These are phyloP conservation scores for Exophiala alcalophila DNA, from an alignment of 2,329 filamentous ascomycete genomes.

Conservation along the genomic window DNA sequence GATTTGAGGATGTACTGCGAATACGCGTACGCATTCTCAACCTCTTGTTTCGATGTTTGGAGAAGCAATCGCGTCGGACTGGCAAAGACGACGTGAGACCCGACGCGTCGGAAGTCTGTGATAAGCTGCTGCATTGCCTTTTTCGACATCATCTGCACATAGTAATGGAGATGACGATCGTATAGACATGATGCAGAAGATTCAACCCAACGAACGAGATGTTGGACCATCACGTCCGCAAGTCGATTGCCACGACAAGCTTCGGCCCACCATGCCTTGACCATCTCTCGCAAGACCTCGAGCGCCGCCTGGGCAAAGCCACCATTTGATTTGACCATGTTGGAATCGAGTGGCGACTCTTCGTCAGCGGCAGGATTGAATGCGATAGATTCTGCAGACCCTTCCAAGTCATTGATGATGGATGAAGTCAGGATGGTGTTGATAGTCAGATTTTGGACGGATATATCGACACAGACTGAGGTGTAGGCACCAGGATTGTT, in stretches of 20 bases:
- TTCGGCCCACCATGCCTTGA: constrained; percentile 97
- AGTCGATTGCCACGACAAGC: constrained; percentile 86
- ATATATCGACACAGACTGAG: constrained; percentile 92
- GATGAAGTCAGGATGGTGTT: constrained; percentile 97
- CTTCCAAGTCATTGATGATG: constrained; percentile 93
- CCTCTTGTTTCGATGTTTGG: constrained; percentile 94
- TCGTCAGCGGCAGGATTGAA: constrained; percentile 75
- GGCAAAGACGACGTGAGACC: constrained; percentile 93
- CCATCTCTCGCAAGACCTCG: constrained; percentile 91
- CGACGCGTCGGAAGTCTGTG: constrained; percentile 91
- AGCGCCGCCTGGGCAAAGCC: constrained; percentile 92
- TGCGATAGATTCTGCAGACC: constrained; percentile 71
- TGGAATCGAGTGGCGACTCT: constrained; percentile 58
- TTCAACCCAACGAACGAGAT: constrained; percentile 95
- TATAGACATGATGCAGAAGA: constrained; percentile 92
- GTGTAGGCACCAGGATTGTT: constrained; percentile 93
- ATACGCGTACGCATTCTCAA: constrained; percentile 95
- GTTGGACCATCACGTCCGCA: constrained; percentile 96
- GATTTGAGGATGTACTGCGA: constrained; percentile 97
- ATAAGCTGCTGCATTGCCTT: constrained; percentile 97
- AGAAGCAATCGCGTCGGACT: constrained; percentile 83
- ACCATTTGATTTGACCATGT: constrained; percentile 60
- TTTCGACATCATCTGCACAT: constrained; percentile 97
- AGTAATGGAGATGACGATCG: constrained; percentile 89
- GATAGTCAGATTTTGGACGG: constrained; percentile 90